Evolutionary conservation across 1,284 basidiomycete genomes (phyloP).

Genomic region (Heterobasidion parviporum): DNA sequence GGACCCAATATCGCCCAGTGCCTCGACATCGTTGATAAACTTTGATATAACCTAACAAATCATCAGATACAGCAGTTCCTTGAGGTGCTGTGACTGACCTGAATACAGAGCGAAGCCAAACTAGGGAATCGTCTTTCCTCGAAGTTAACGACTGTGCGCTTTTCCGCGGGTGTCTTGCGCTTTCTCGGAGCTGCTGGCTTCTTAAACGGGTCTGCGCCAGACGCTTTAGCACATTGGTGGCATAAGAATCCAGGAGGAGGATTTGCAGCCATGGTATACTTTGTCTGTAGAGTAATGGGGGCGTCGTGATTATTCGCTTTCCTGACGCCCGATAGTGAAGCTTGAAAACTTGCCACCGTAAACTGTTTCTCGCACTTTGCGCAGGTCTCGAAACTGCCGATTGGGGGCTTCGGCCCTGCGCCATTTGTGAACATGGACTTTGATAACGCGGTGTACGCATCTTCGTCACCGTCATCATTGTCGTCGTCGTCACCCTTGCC

Average conservation of each 20-base stretch:
- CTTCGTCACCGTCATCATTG: conserved; percentile 33
- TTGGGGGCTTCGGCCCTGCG: conserved; percentile 45
- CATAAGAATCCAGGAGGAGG: conserved; percentile 73
- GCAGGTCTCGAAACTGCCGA: conserved; percentile 80
- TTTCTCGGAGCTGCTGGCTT: conserved; percentile 54
- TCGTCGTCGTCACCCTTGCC: conserved; percentile 37
- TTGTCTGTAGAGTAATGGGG: conserved; percentile 44
- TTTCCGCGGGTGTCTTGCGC: conserved; percentile 53
- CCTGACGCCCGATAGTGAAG: not conserved
- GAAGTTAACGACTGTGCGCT: conserved; percentile 55
- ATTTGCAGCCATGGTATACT: conserved; percentile 70
- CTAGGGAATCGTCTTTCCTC: conserved; percentile 65
- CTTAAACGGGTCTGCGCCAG: conserved; percentile 79
- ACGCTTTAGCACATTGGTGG: conserved; percentile 68
- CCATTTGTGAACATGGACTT: conserved; percentile 39
- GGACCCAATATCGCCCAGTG: conserved; percentile 79
- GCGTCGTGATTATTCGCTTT: not conserved
- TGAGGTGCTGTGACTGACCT: conserved; percentile 33
- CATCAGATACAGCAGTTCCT: not conserved
- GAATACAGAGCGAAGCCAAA: conserved; percentile 73
- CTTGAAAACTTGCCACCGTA: conserved; percentile 64
- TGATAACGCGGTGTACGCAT: conserved; percentile 53
- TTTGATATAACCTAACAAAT: conserved; percentile 64
- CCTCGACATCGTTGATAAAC: conserved; percentile 87
- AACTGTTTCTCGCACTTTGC: conserved; percentile 80